Evolutionary conservation across 345 rosid species (phyloP), one percentile per base, ranked within the genome.

Genomic region (Moricandia moricandioides): DNA sequence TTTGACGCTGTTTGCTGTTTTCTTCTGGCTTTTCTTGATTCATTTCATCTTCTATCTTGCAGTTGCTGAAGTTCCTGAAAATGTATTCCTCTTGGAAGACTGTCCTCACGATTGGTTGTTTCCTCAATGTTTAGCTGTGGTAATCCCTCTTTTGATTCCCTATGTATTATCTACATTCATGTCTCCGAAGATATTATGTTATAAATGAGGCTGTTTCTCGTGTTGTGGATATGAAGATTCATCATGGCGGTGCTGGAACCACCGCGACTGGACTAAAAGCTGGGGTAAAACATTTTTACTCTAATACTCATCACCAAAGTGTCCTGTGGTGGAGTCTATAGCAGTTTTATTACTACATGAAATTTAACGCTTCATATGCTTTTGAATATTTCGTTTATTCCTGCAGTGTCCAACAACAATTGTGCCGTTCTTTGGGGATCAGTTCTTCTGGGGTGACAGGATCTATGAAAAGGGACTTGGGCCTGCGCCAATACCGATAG

Each of bases 61-160:
- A 92, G 99, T 89, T 69, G 78, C 78, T 39, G 93, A 88, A 79
- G 86, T 85, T 82, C 89, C 91, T 18, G 89, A 84, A 40, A 81
- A 78, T 74, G 79, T 90, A 69, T 92, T 85, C 86, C 85, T 95
- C 57, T 63, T 95, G 79, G 93, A 90, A 71, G 99, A 95, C 62
- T 90, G 97, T 75, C 99, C 99, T 62, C 97, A 95, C 62, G 99
- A 95, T 85, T 95, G 99, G 99, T 80, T 95, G 86, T 95, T 95
- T 86, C 97, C 96, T 72, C 99, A 89, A 39, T 95, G 97, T 82
- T 90, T 93, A 40, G 96, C 99, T 13, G 96, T 92, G 91, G 99
- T 95, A 83, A 83, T 86, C 65, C 52, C 60, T 24, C 52, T 8
- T 63, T 60, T 16, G 8, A n/a, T 40, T 29, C 8, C 4, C 16